These are phyloP conservation scores for Toxicodendron radicans DNA, from an alignment of 345 rosid genomes.

Conservation along the genomic window DNA sequence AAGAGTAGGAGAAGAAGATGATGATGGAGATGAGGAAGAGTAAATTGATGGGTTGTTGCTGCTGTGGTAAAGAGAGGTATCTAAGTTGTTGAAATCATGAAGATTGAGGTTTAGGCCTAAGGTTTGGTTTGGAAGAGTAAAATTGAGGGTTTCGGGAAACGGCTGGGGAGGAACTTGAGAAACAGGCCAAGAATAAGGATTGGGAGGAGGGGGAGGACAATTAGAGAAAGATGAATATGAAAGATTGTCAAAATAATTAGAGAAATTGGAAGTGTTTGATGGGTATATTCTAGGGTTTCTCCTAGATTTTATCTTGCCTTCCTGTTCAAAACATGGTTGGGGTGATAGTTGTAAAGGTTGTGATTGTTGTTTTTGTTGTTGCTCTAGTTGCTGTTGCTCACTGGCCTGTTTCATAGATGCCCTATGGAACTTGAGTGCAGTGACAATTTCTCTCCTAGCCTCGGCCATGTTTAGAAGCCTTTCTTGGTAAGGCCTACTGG, in stretches of 20 bases:
- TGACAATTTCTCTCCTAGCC: constrained; percentile 94
- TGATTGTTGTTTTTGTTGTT: constrained; percentile 22
- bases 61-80: constrained; percentile 47
- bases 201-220: constrained; percentile 37
- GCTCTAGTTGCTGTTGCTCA: constrained; percentile 43
- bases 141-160: constrained; percentile 37
- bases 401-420: constrained; percentile 89
- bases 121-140: constrained; percentile 63
- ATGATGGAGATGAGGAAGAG: constrained; percentile 54
- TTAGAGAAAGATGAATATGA: constrained; percentile 26
- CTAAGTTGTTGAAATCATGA: constrained; percentile 70
- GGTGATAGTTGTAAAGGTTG: constrained; percentile 26
- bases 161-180: constrained; percentile 30
- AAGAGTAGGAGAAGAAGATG: constrained; percentile 51
- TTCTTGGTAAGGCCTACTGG: constrained; percentile 93
- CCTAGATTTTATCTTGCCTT: constrained; percentile 47
- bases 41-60: constrained; percentile 38
- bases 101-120: constrained; percentile 82
- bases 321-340: constrained; percentile 38
- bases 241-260: constrained; percentile 29
- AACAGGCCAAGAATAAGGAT: constrained; percentile 51
- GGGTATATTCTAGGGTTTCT: constrained; percentile 51
- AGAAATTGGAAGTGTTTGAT: constrained; percentile 39
- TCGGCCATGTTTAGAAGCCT: constrained; percentile 98
- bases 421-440: constrained; percentile 88